phyloP scores from a whole-genome alignment of 441 rosid genomes.

The Jatropha podagrica region DNA sequence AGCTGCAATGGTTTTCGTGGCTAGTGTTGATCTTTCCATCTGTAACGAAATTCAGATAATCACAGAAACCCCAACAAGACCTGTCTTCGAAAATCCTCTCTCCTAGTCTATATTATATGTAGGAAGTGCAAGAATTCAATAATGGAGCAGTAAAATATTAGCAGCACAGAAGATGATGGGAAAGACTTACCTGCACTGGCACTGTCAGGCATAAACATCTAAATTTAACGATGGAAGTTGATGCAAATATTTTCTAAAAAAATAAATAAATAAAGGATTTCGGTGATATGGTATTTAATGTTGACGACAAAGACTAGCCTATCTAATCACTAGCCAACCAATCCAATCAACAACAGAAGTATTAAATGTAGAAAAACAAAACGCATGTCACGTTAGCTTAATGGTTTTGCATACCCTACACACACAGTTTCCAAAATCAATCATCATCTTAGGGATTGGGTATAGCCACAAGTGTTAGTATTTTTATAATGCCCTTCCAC shows the following conservation, averaged over 20 bases:
- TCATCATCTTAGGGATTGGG: slow-evolving; percentile 21
- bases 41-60: too few relatives aligned
- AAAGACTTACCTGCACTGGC: too few relatives aligned
- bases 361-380: slow-evolving; percentile 18
- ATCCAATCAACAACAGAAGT: slow-evolving; percentile 13
- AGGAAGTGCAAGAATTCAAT: slow-evolving; percentile 14
- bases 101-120: neutral
- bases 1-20: slow-evolving; percentile 14
- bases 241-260: too few relatives aligned
- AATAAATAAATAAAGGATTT: too few relatives aligned
- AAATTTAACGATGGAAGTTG: too few relatives aligned
- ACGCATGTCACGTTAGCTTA: slow-evolving; percentile 27
- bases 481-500: neutral
- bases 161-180: too few relatives aligned
- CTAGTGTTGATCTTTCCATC: slow-evolving; percentile 30
- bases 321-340: neutral
- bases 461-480: slow-evolving; percentile 5
- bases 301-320: slow-evolving; percentile 25
- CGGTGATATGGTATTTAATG: neutral
- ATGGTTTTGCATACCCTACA: slow-evolving; percentile 24
- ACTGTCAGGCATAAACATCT: too few relatives aligned
- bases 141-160: slow-evolving; percentile 13
- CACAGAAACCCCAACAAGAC: too few relatives aligned
- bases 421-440: slow-evolving; percentile 26
- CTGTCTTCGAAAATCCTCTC: neutral